phyloP scores from a whole-genome alignment of 2,329 filamentous ascomycete species.

The Cladophialophora carrionii region DNA sequence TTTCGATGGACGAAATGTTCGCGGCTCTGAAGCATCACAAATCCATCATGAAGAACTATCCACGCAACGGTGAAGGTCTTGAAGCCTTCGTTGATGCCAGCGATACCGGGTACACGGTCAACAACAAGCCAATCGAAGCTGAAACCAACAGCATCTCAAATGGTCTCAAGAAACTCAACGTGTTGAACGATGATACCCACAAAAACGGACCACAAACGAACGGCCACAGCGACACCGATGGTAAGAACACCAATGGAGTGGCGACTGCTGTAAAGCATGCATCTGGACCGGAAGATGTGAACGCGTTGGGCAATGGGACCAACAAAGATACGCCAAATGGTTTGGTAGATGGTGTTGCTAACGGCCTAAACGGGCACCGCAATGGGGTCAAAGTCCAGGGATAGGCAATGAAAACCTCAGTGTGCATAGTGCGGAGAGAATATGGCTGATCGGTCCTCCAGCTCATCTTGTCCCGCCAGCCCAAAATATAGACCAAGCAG shows the following conservation, averaged over 20 bases:
- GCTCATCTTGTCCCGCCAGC: neutral
- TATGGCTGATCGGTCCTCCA: neutral
- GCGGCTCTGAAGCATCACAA: constrained; percentile 66
- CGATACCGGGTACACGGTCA: constrained; percentile 65
- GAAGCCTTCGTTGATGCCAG: constrained; percentile 71
- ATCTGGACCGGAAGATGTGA: constrained; percentile 25
- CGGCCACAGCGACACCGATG: constrained; percentile 15
- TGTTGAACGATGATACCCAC: constrained; percentile 34
- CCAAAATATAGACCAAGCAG: no score
- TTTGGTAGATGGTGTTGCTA: constrained; percentile 10
- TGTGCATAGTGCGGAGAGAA: no score
- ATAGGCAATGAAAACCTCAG: neutral
- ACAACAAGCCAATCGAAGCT: constrained; percentile 39
- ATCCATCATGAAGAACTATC: constrained; percentile 63
- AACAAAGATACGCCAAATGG: constrained; percentile 15
- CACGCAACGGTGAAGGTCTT: constrained; percentile 66
- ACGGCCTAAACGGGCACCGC: constrained; percentile 27
- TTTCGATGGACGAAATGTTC: constrained; percentile 64
- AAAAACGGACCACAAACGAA: constrained; percentile 12
- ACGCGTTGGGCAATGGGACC: constrained; percentile 14
- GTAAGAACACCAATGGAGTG: constrained; percentile 25
- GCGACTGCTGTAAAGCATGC: constrained; percentile 28
- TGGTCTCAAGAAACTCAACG: constrained; percentile 32
- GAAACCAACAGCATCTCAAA: constrained; percentile 22
- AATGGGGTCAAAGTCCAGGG: constrained; percentile 21